Conservation (phyloP, 495 filamentous ascomycete species). For the Penicillium fimorum region DNA sequence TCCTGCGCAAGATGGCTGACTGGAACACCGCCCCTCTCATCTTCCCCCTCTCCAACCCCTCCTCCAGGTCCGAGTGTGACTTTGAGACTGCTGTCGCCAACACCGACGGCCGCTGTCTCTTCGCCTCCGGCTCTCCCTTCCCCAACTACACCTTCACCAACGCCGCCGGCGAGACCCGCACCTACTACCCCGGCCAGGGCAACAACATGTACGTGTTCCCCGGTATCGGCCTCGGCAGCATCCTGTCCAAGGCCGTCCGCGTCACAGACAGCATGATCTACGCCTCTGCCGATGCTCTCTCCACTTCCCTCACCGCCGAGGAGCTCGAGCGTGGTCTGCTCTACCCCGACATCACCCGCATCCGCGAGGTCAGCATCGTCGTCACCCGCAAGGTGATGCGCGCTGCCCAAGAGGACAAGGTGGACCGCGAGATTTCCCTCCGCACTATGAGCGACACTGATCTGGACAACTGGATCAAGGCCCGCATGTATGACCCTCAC, state of each 20-base stretch:
- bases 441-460: constrained; percentile 72
- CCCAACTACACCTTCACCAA: constrained; percentile 61
- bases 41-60: constrained; percentile 93
- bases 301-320: constrained; percentile 70
- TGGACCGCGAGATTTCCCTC: constrained; percentile 74
- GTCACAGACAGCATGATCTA: constrained; percentile 96
- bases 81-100: constrained; percentile 85
- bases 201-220: constrained; percentile 98
- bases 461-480: constrained; percentile 75
- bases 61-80: constrained; percentile 94
- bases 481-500: constrained; percentile 79
- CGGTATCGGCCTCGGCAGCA: constrained; percentile 91
- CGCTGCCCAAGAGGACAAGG: constrained; percentile 73
- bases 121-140: constrained; percentile 95
- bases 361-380: constrained; percentile 82
- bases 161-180: constrained; percentile 59
- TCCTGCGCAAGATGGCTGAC: constrained; percentile 80
- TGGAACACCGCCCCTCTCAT: constrained; percentile 81
- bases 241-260: constrained; percentile 82
- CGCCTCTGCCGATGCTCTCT: constrained; percentile 79
- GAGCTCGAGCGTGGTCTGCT: constrained; percentile 81
- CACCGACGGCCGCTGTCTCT: constrained; percentile 87
- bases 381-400: constrained; percentile 94
- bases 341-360: constrained; percentile 91
- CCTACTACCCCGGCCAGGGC: constrained; percentile 85